Conservation (phyloP, 768 basidiomycete species). For the Leucocoprinus sp. region DNA sequence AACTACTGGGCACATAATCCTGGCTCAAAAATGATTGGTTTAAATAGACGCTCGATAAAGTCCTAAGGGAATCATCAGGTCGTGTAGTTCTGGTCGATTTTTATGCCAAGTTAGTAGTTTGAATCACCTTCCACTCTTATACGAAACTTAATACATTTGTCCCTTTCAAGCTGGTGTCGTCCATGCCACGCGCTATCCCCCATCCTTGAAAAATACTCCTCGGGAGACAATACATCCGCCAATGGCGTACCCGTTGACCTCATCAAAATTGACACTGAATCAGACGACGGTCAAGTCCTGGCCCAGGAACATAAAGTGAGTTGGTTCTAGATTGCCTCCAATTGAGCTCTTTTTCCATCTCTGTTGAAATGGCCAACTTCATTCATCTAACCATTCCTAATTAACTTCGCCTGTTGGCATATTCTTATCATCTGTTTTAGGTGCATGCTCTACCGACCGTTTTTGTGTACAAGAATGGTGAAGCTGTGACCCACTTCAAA, state of each 20-base stretch:
- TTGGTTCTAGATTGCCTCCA: slow-evolving; percentile 9
- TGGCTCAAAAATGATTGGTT: slow-evolving; percentile 1
- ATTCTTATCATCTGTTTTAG: slow-evolving; percentile 25
- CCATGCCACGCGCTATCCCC: slow-evolving; percentile 73
- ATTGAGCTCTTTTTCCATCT: background rate
- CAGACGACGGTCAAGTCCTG: slow-evolving; percentile 45
- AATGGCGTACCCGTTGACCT: slow-evolving; percentile 58
- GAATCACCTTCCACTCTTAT: background rate
- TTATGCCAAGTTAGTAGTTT: slow-evolving; percentile 58
- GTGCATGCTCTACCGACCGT: slow-evolving; percentile 75
- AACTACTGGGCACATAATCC: background rate
- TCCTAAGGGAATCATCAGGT: slow-evolving; percentile 27
- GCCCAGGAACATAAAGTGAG: slow-evolving; percentile 42
- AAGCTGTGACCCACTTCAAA: slow-evolving; percentile 50
- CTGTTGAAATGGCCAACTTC: background rate
- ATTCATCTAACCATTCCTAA: background rate
- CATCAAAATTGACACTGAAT: slow-evolving; percentile 58
- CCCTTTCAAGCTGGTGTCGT: slow-evolving; percentile 58
- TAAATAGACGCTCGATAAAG: slow-evolving; percentile 32
- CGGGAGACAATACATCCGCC: slow-evolving; percentile 36
- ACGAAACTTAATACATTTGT: background rate
- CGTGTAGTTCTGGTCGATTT: slow-evolving; percentile 69
- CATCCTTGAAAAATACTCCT: slow-evolving; percentile 51
- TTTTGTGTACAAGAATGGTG: slow-evolving; percentile 63
- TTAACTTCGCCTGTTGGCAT: background rate